Evolutionary conservation across 2,329 filamentous ascomycete species (phyloP), one percentile per base, ranked within the genome.

Genomic region (Epichloe sylvatica): DNA sequence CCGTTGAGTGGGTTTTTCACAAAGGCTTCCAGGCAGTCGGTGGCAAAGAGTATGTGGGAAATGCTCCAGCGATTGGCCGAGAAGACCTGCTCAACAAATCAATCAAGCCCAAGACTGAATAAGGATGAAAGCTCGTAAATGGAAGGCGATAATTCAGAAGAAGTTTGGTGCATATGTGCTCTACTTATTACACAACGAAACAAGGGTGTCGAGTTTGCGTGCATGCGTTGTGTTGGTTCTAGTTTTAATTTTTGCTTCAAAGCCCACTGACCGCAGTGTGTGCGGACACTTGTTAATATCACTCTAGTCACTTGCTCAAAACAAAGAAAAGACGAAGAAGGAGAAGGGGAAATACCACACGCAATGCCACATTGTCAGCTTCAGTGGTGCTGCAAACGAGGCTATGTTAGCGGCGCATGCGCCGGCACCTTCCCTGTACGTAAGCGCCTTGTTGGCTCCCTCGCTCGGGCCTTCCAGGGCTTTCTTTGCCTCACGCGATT

Each of bases 1-100:
- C 86, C 0, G 87, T 95, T 0, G 90, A 97, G 62, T 96, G 84
- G 84, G 65, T 77, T 3, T 97, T 97, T 70, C 86, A 94, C 60
- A 86, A 82, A 58, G 85, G 77, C 0, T 92, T 96, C 62, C 77
- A 81, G 61, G 64, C 77, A 1, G 76, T 88, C 51, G 89, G 86
- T 3, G 90, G 80, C 1, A 66, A 73, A 36, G 56, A 65, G 1
- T 75, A 71, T 30, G 77, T 83, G 3, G 78, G 78, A 11, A 61
- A 76, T 50, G 64, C 76, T 17, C 78, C 78, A 1, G 53, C 65
- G 7, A 79, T 69, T 3, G 80, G 80, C 21, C 69, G 67, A n/a
- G 67, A 70, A 46, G 59, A 68, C n/a, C 48, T 67, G 41, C 57
- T 70, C 23, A 59, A 57, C 46, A 60, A 72, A 54, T 66, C 65